Evolutionary conservation across 2,329 filamentous ascomycete genomes (phyloP).

Genomic region (Hypoxylon rubiginosum): DNA sequence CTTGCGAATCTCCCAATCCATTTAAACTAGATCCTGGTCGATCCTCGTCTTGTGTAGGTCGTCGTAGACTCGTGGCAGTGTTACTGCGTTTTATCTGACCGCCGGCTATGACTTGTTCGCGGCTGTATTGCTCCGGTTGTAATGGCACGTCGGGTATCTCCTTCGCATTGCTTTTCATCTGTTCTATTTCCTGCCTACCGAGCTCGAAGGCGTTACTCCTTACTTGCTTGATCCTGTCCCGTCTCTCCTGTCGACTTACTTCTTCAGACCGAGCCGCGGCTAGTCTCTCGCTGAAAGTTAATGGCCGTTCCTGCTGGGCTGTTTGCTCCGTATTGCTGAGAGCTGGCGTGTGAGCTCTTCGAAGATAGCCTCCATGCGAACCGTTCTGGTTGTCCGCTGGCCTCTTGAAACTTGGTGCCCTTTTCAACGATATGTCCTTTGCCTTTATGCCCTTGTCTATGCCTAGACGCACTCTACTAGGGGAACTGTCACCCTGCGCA

Average conservation of each 20-base stretch:
- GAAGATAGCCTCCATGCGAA: conserved; percentile 57
- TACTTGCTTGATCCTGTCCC: conserved; percentile 65
- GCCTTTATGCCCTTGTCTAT: conserved; percentile 90
- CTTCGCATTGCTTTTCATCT: conserved; percentile 69
- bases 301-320: conserved; percentile 56
- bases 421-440: conserved; percentile 85
- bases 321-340: conserved; percentile 45
- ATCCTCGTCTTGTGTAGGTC: conserved; percentile 36
- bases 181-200: conserved; percentile 69
- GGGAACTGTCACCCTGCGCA: conserved; percentile 74
- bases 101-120: conserved; percentile 71
- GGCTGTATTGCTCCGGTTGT: conserved; percentile 67
- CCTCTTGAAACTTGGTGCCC: conserved; percentile 68
- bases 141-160: conserved; percentile 65
- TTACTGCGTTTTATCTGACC: conserved; percentile 58
- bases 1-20: conserved; percentile 41
- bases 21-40: conserved; percentile 34
- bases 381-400: conserved; percentile 49
- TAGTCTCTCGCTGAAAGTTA: conserved; percentile 87
- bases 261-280: conserved; percentile 76
- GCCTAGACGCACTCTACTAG: conserved; percentile 82
- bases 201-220: conserved; percentile 71
- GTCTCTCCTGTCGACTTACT: conserved; percentile 62
- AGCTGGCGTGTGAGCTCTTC: conserved; percentile 59
- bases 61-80: conserved; percentile 54